Base-by-base conservation (phyloP, 306 rosid species). In the Pueraria montana region DNA sequence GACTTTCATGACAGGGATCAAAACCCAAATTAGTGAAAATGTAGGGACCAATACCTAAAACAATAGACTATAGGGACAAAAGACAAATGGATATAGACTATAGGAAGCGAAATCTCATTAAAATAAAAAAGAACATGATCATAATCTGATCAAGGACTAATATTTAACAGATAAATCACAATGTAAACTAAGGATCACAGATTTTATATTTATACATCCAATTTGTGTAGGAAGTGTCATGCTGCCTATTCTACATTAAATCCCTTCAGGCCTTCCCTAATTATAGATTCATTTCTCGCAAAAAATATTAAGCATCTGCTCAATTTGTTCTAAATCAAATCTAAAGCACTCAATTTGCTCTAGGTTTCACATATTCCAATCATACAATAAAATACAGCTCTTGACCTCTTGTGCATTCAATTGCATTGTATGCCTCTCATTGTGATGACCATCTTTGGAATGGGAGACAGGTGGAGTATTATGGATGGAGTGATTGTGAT, bases 301-400 rank as follows among this genome's bases (percentile, higher is more conserved):
- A 13, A 70, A 48, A 53, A 40, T 68, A 77, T 18, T 76, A 85
- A 85, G 72, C 55, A 85, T 21, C n/a, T 59, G 14, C 32, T 61
- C 70, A 52, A 18, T 30, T 46, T 63, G 24, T 53, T 67, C 74
- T 43, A 76, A 72, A 72, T 59, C 76, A 45, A 84, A 43, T 43
- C 49, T 32, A 3, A 45, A 78, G 63, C 45, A 78, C 1, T 58
- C 34, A 52, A 10, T 40, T 27, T 27, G 62, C 3, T 58, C 78
- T 34, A 43, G 14, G 76, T 55, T 77, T 77, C 84, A 64, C 65
- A 43, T 64, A 48, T 72, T 72, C 52, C 66, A 34, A 63, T 11
- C 46, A 62, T 81, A 65, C 12, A 26, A 26, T 74, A 64, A 16
- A 78, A 55, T 45, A 67, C 18, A 78, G 61, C 56, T 64, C 36